phyloP scores from a whole-genome alignment of 148 eudicot species.

The Salicornia ramosissima region DNA sequence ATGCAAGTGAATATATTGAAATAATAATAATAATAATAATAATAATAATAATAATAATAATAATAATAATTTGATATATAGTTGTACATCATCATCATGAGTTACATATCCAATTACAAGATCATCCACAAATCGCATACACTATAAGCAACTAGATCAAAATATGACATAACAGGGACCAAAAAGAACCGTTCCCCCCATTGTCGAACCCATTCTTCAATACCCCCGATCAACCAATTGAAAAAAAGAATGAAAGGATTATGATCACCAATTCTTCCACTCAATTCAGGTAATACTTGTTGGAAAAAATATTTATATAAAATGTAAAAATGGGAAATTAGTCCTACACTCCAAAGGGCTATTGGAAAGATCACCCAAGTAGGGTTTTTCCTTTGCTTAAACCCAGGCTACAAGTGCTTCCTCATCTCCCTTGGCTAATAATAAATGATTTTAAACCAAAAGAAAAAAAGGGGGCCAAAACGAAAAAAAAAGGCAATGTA shows the following conservation, averaged over 20 bases:
- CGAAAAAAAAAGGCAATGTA: background rate
- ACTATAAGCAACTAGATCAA: background rate
- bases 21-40: background rate
- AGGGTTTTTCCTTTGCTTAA: constrained; percentile 15
- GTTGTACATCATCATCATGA: constrained; percentile 27
- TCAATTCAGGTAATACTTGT: background rate
- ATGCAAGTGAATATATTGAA: constrained; percentile 17
- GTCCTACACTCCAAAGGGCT: constrained; percentile 24
- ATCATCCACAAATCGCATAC: background rate
- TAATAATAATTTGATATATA: constrained; percentile 11
- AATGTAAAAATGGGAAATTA: constrained; percentile 10
- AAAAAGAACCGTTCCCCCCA: constrained; percentile 10
- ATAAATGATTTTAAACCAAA: constrained; percentile 1
- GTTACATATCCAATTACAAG: constrained; percentile 18
- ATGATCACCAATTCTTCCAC: background rate
- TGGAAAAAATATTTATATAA: background rate
- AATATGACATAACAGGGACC: background rate
- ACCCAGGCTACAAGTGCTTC: constrained; percentile 3
- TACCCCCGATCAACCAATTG: background rate
- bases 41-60: background rate
- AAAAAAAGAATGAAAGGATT: background rate
- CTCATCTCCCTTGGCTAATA: constrained; percentile 10
- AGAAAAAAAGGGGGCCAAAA: background rate
- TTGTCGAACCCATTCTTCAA: constrained; percentile 7
- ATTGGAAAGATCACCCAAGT: constrained; percentile 20